A percentile compares a stretch with the other conserved stretches of the same genome.
phyloP scores from a whole-genome alignment of 257 asterid species.

The Agastache rugosa region DNA sequence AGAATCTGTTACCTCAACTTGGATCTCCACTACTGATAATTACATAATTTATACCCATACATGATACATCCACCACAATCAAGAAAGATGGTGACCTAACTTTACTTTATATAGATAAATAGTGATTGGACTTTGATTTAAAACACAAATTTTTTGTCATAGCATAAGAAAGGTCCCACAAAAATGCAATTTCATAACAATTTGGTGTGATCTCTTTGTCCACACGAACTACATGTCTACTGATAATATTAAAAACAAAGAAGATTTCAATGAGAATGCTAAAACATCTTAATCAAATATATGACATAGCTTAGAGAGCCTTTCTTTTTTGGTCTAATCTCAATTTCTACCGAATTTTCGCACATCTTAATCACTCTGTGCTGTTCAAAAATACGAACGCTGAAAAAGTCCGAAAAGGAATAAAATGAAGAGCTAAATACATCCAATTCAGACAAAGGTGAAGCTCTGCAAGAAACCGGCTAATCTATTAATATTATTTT shows the following conservation, averaged over 20 bases:
- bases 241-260: not conserved
- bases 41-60: constrained; percentile 41
- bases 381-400: not conserved
- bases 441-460: constrained; percentile 31
- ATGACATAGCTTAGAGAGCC: not conserved
- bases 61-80: constrained; percentile 52
- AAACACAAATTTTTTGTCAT: constrained; percentile 47
- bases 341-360: constrained; percentile 8
- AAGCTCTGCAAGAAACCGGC: constrained; percentile 15
- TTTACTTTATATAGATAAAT: constrained; percentile 46
- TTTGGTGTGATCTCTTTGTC: constrained; percentile 56
- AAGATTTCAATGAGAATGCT: constrained; percentile 35
- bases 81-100: constrained; percentile 62
- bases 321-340: constrained; percentile 30
- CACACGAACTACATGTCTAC: constrained; percentile 41
- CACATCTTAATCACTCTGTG: constrained; percentile 28
- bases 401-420: constrained; percentile 17
- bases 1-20: constrained; percentile 38
- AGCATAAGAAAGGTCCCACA: constrained; percentile 51
- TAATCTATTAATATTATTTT: not conserved
- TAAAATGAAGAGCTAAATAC: constrained; percentile 30
- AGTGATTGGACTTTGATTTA: constrained; percentile 55
- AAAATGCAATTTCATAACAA: constrained; percentile 42
- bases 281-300: constrained; percentile 28
- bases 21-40: constrained; percentile 46